These are phyloP conservation scores for Ganoderma sinense DNA, from an alignment of 1,284 basidiomycete genomes.

Conservation along the genomic window DNA sequence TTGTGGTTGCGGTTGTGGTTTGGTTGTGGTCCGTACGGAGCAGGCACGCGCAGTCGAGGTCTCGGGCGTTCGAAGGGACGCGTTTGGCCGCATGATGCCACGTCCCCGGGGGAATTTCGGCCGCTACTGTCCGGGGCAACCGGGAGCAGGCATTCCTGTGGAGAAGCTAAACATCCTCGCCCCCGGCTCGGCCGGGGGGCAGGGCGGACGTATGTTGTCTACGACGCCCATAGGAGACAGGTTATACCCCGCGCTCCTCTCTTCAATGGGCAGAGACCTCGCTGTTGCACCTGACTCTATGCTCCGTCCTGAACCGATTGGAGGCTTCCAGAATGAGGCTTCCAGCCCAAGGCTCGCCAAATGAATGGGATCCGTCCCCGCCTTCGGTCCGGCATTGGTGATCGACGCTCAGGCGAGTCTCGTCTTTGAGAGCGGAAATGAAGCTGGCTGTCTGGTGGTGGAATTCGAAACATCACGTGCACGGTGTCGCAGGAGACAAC, in stretches of 20 bases:
- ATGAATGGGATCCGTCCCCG: too few species aligned
- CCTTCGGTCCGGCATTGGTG: too few species aligned
- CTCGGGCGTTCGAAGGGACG: slow-evolving; percentile 25
- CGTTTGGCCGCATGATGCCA: slow-evolving; percentile 6
- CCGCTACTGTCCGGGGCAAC: slow-evolving; percentile 27
- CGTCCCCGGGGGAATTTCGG: slow-evolving; percentile 29
- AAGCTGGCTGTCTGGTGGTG: too few species aligned
- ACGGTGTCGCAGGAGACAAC: too few species aligned
- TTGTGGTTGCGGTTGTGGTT: neutral
- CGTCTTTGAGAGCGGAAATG: too few species aligned
- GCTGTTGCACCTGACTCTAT: slow-evolving; percentile 11
- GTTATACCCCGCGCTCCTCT: slow-evolving; percentile 31
- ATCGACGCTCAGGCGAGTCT: too few species aligned
- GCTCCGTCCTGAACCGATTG: neutral
- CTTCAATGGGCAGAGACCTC: slow-evolving; percentile 26
- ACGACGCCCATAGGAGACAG: slow-evolving; percentile 29
- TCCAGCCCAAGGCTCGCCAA: too few species aligned
- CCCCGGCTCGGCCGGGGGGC: slow-evolving; percentile 16
- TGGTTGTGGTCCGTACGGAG: slow-evolving; percentile 4
- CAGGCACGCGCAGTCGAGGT: slow-evolving; percentile 22
- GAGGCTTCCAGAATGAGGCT: too few species aligned
- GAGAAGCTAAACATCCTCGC: slow-evolving; percentile 12
- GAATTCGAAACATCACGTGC: too few species aligned
- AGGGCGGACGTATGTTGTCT: slow-evolving; percentile 32
- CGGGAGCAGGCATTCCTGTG: slow-evolving; percentile 27